Base-by-base conservation (phyloP, 495 filamentous ascomycete species). In the Xylaria acuta region DNA sequence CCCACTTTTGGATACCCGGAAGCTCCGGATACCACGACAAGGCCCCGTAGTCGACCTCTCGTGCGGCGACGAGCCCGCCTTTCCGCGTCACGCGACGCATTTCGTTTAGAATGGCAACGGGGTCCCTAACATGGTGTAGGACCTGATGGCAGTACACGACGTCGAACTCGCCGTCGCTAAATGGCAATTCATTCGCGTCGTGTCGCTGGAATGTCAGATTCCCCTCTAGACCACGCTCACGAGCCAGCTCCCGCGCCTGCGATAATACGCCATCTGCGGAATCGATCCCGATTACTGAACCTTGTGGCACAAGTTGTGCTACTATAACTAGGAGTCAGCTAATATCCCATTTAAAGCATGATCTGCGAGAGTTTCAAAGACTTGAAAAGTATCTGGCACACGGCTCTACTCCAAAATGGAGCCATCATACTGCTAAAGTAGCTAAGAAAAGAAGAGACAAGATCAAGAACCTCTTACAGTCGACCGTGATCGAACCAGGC, bases 401-500 rank as follows among this genome's bases (percentile, higher is more conserved):
- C 25, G 12, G 22, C 27, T 30, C 11, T 45, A 32, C 12, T 32
- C 12, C 38, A 25, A 1, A 18, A 41, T n/a, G n/a, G 38, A 51
- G 43, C 18, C 1, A n/a, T 11, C 5, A 22, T 51, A 12, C 14
- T 51, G 3, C 9, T 9, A 45, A 34, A 34, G 2, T 27, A 3
- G 7, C 43, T 1, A 22, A 5, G 18, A 38, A 11, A 30, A 34
- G 16, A 49, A 34, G 47, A 38, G 7, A 41, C 4, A 67, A 43
- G 22, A 25, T 3, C 1, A 7, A 56, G 14, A 41, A 36, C 40
- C 18, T 40, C 65, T 56, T 51, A 22, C 89, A 72, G 62, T 87
- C 87, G 2, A 84, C 72, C 6, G 86, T 89, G 58, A 91, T 89
- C 9, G 84, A 86, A 34, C 87, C 88, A 0, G 86, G 86, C 11